Evolutionary conservation across 768 basidiomycete species (phyloP).

Genomic region (Sarcodon sp.): DNA sequence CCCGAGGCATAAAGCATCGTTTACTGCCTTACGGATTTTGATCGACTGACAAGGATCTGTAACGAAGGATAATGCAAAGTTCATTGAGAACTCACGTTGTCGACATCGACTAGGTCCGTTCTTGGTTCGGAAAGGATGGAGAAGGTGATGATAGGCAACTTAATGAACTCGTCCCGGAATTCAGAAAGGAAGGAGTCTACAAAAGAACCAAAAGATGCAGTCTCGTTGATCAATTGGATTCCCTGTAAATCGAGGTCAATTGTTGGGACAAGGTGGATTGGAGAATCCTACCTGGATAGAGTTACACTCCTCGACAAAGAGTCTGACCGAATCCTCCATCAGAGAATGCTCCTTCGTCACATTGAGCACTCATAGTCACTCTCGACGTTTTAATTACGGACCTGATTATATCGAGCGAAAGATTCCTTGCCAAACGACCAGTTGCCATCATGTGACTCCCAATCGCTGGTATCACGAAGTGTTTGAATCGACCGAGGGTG

Average conservation of each 20-base stretch:
- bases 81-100: slow-evolving; percentile 28
- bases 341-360: slow-evolving; percentile 38
- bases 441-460: slow-evolving; percentile 38
- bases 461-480: slow-evolving; percentile 43
- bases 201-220: slow-evolving; percentile 53
- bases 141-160: slow-evolving; percentile 44
- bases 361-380: background rate
- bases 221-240: slow-evolving; percentile 54
- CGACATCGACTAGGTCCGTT: slow-evolving; percentile 18
- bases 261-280: background rate
- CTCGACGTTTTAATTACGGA: slow-evolving; percentile 12
- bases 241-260: slow-evolving; percentile 30
- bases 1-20: slow-evolving; percentile 42
- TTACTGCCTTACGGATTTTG: slow-evolving; percentile 32
- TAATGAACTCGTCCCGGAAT: slow-evolving; percentile 58
- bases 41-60: slow-evolving; percentile 14
- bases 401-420: slow-evolving; percentile 45
- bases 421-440: slow-evolving; percentile 41
- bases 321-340: slow-evolving; percentile 57
- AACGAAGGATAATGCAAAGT: background rate
- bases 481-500: slow-evolving; percentile 53
- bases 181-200: slow-evolving; percentile 40
- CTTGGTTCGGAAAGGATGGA: slow-evolving; percentile 38
- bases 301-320: slow-evolving; percentile 66
- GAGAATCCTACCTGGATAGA: slow-evolving; percentile 42